These are phyloP conservation scores for Ophiocytium majus DNA, from an alignment of 352 stramenopile species.

Conservation along the genomic window DNA sequence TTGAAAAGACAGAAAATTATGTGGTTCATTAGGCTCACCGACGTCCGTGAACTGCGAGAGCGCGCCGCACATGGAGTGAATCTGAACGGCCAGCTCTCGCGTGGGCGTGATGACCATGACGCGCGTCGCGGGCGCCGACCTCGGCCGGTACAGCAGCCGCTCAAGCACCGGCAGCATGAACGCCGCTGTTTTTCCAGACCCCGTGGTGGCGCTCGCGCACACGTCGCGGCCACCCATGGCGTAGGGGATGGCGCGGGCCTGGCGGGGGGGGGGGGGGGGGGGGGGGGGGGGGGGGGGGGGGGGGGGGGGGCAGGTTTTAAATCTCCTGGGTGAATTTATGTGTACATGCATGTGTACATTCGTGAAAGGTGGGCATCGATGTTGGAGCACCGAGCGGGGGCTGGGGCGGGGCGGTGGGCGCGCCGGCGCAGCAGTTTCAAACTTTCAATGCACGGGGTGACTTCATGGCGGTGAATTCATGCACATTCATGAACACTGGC, in stretches of 20 bases:
- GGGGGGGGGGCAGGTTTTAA: background rate
- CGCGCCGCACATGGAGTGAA: slow-evolving; percentile 80
- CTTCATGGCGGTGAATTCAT: no score
- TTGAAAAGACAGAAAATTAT: no score
- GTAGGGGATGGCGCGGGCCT: slow-evolving; percentile 70
- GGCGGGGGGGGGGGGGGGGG: no score
- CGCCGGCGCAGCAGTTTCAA: no score
- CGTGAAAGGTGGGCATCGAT: no score
- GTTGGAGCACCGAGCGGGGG: no score
- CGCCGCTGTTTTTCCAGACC: slow-evolving; percentile 95
- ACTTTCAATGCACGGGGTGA: no score
- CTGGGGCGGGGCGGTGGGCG: no score
- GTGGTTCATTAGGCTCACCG: no score
- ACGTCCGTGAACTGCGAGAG: slow-evolving; percentile 93
- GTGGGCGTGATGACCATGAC: slow-evolving; percentile 96
- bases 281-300: no score
- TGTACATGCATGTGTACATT: background rate
- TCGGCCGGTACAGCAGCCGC: slow-evolving; percentile 85
- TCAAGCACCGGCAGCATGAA: slow-evolving; percentile 97
- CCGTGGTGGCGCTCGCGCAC: slow-evolving; percentile 91
- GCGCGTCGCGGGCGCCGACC: slow-evolving; percentile 72
- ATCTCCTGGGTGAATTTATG: background rate
- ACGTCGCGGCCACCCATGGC: slow-evolving; percentile 93
- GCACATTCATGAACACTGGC: no score
- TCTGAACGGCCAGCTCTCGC: slow-evolving; percentile 55